Conservation (phyloP, 257 asterid species). For the Striga asiatica region DNA sequence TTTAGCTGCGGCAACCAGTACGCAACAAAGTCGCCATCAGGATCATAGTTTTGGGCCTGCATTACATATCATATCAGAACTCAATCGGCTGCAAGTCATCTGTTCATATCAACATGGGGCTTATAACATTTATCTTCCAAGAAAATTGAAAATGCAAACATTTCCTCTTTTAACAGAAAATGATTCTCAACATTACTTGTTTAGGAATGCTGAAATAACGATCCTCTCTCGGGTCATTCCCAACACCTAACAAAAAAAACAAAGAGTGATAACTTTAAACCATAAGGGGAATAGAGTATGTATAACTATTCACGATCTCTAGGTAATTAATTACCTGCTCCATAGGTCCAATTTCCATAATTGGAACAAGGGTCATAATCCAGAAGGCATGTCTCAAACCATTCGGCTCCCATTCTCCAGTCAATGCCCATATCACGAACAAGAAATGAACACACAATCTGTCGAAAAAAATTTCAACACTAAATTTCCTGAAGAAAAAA, state of each 20-base stretch:
- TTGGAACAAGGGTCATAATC: constrained; percentile 97
- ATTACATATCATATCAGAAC: too few relatives aligned
- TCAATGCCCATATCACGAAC: constrained; percentile 95
- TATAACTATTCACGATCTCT: too few relatives aligned
- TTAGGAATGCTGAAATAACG: constrained; percentile 95
- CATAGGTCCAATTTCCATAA: constrained; percentile 94
- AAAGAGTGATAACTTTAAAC: not conserved
- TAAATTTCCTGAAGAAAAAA: not conserved
- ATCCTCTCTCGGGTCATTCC: constrained; percentile 94
- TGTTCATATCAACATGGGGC: too few relatives aligned
- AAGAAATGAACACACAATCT: constrained; percentile 96
- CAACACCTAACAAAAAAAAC: constrained; percentile 49
- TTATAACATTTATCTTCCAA: not conserved
- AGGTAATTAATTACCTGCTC: constrained; percentile 76
- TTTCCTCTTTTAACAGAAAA: not conserved
- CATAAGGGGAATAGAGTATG: too few relatives aligned
- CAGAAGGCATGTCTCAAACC: constrained; percentile 91
- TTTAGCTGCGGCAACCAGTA: constrained; percentile 71
- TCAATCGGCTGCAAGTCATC: too few relatives aligned
- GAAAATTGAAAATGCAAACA: not conserved
- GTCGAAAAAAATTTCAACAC: not conserved
- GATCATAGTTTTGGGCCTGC: constrained; percentile 88
- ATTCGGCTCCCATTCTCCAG: constrained; percentile 99
- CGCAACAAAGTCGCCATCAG: constrained; percentile 73
- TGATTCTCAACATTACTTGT: constrained; percentile 47